Percentiles rank a stretch among this genome's conserved stretches.
Conservation (phyloP, 2,329 filamentous ascomycete species). For the Alternaria brassicae region DNA sequence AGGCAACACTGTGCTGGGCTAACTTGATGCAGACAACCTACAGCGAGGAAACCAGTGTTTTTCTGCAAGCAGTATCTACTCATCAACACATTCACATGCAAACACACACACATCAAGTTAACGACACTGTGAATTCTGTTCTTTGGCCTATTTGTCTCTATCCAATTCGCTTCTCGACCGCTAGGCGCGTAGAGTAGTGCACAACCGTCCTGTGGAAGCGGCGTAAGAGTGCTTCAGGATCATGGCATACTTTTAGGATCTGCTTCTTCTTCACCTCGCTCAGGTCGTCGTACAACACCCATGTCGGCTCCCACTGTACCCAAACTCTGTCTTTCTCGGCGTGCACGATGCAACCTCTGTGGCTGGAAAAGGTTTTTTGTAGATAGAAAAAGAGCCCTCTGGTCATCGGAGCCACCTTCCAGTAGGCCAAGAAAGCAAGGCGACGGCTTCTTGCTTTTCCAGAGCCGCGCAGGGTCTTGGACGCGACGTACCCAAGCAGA, state of each 20-base stretch:
- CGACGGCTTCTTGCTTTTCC: neutral
- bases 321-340: slow-evolving; percentile 10
- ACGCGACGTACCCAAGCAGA: slow-evolving; percentile 15
- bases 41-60: neutral
- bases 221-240: slow-evolving; percentile 13
- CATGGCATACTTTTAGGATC: slow-evolving; percentile 1
- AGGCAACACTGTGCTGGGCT: neutral
- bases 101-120: neutral
- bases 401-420: slow-evolving; percentile 13
- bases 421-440: slow-evolving; percentile 20
- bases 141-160: neutral
- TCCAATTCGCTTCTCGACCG: slow-evolving; percentile 5
- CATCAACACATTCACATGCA: no score
- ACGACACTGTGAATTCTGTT: neutral
- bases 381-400: slow-evolving; percentile 15
- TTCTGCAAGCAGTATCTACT: neutral
- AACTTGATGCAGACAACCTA: neutral
- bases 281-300: slow-evolving; percentile 18
- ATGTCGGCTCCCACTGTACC: slow-evolving; percentile 23
- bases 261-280: slow-evolving; percentile 5
- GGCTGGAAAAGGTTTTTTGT: slow-evolving; percentile 13
- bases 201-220: slow-evolving; percentile 12
- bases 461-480: slow-evolving; percentile 4
- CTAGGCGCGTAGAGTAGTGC: slow-evolving; percentile 12
- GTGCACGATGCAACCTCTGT: slow-evolving; percentile 13